Evolutionary conservation across 2,329 filamentous ascomycete genomes (phyloP).

Genomic region (Nemania bipapillata): DNA sequence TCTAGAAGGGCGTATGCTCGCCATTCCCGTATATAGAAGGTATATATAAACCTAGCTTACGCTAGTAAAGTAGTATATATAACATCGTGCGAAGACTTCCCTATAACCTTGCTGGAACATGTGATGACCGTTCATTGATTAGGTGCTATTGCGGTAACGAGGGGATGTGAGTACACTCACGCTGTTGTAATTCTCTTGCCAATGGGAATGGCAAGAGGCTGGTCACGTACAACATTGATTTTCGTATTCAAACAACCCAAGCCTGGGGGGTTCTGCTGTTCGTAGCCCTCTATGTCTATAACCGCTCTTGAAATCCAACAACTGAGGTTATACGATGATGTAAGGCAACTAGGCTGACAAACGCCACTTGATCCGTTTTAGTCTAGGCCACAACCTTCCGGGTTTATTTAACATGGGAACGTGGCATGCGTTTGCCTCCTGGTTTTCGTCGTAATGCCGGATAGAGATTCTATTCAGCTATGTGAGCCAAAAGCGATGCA

Average conservation of each 20-base stretch:
- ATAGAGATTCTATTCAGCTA: too few relatives aligned
- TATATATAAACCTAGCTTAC: not conserved
- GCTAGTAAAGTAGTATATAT: not conserved
- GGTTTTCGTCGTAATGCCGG: too few relatives aligned
- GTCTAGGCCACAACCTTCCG: not conserved
- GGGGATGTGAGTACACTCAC: not conserved
- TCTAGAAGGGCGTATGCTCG: slow-evolving; percentile 7
- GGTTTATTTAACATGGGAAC: too few relatives aligned
- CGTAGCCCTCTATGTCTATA: not conserved
- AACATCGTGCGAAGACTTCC: not conserved
- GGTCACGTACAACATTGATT: not conserved
- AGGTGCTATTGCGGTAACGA: not conserved
- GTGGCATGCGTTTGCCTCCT: too few relatives aligned
- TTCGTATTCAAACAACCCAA: not conserved
- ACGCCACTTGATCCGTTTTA: not conserved
- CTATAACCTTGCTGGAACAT: not conserved
- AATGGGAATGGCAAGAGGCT: not conserved
- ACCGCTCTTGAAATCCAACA: not conserved
- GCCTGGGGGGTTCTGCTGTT: not conserved
- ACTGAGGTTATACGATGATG: not conserved
- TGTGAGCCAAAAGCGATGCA: too few relatives aligned
- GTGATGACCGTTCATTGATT: too few relatives aligned
- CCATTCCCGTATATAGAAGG: slow-evolving; percentile 4
- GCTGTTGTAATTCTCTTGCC: not conserved
- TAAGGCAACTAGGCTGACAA: not conserved